Percentiles rank a stretch among this genome's conserved stretches.
phyloP scores from a whole-genome alignment of 2,329 filamentous ascomycete species.

The Ascocoryne sarcoides region DNA sequence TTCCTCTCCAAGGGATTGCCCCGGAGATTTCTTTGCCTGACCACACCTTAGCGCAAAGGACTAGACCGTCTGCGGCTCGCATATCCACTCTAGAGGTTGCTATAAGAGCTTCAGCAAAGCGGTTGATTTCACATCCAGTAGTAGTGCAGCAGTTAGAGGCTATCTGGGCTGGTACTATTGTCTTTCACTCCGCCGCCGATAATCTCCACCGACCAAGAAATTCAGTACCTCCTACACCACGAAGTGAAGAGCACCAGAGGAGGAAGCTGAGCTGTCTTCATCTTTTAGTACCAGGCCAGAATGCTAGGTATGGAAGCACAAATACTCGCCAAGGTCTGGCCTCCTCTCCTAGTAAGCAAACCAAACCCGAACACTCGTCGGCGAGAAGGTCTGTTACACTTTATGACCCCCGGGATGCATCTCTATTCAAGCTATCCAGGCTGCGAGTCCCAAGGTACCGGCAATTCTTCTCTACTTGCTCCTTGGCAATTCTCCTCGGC shows the following conservation, averaged over 20 bases:
- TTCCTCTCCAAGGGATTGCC: conserved; percentile 66
- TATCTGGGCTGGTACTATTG: conserved; percentile 93
- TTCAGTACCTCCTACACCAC: not conserved
- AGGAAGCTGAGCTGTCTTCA: not conserved
- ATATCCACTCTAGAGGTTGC: conserved; percentile 90
- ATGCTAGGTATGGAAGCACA: conserved; percentile 32
- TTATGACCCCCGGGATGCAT: conserved; percentile 86
- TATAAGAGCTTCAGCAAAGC: conserved; percentile 85
- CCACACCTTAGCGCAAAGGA: conserved; percentile 23
- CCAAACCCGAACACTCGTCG: conserved; percentile 7
- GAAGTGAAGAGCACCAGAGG: not conserved
- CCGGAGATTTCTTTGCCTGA: not conserved
- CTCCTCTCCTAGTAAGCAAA: conserved; percentile 20
- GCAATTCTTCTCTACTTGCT: conserved; percentile 81
- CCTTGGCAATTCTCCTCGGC: conserved; percentile 73
- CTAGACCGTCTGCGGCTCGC: conserved; percentile 54
- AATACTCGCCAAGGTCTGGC: conserved; percentile 15
- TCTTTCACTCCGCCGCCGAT: conserved; percentile 85
- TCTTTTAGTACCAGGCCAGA: conserved; percentile 10
- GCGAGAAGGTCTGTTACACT: conserved; percentile 61
- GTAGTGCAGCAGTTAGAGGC: conserved; percentile 93
- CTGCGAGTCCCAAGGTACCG: conserved; percentile 86
- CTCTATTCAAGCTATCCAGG: conserved; percentile 82
- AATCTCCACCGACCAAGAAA: conserved; percentile 60
- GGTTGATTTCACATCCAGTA: conserved; percentile 82